These are phyloP conservation scores for Trichoderma afroharzianum DNA, from an alignment of 2,329 filamentous ascomycete species.

Conservation along the genomic window DNA sequence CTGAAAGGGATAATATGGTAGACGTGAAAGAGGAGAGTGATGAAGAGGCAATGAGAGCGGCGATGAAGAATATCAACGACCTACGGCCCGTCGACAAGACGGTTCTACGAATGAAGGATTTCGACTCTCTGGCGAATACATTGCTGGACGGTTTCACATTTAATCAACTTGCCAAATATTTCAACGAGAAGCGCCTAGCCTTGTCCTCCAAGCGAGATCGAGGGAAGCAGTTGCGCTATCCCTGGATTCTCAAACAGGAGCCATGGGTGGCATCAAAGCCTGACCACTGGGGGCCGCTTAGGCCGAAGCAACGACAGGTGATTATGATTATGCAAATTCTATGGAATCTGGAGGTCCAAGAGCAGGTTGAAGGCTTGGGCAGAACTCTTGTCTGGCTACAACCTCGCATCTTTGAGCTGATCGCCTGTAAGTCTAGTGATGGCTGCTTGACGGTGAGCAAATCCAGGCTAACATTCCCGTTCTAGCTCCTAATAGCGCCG, in stretches of 20 bases:
- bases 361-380: constrained; percentile 43
- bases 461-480: background rate
- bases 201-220: background rate
- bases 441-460: too few relatives aligned
- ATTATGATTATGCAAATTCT: constrained; percentile 44
- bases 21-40: constrained; percentile 25
- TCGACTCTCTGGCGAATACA: constrained; percentile 36
- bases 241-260: constrained; percentile 41
- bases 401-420: constrained; percentile 40
- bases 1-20: constrained; percentile 31
- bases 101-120: constrained; percentile 38
- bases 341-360: constrained; percentile 49
- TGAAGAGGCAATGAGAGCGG: constrained; percentile 31
- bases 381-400: constrained; percentile 38
- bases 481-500: background rate
- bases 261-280: constrained; percentile 40
- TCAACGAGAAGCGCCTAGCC: constrained; percentile 21
- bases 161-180: constrained; percentile 44
- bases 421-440: constrained; percentile 41
- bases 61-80: constrained; percentile 45
- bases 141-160: constrained; percentile 46
- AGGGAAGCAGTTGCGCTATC: constrained; percentile 24
- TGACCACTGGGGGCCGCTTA: constrained; percentile 18
- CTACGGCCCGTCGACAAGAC: constrained; percentile 42
- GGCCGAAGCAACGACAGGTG: constrained; percentile 40